Base-by-base conservation (phyloP, 2,329 filamentous ascomycete species). In the Curvularia spicifera region DNA sequence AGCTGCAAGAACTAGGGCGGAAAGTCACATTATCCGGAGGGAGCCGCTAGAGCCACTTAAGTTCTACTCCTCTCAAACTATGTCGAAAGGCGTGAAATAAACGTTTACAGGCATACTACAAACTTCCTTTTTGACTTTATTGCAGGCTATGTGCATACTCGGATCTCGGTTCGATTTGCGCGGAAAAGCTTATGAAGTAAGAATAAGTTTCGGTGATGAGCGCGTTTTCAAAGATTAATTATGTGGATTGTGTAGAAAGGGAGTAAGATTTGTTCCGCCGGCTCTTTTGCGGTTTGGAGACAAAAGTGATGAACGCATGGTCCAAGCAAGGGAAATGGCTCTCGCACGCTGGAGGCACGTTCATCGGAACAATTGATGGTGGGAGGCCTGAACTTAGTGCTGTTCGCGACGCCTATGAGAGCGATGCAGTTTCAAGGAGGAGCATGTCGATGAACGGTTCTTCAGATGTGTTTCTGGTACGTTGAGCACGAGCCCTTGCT, bases 401-500 rank as follows among this genome's bases (percentile, higher is more conserved):
- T 28, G 42, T 44, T 44, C n/a, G 42, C 42, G 15, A 50, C 26
- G 28, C 35, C 35, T 50, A n/a, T 24, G 24, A 20, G 35, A 50
- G 35, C 15, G n/a, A 10, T 26, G 8, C 22, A 8, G 33, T 50
- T 50, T 50, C 24, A 40, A 40, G 33, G 46, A 29, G 33, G 47
- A 15, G 29, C 10, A 18, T 49, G 35, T 20, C 33, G 33, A 39
- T 49, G 31, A 13, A 18, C n/a, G 22, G 22, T 18, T 22, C 13
- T 49, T 26, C 22, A 28, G 26, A 31, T 49, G 15, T 18, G 20
- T 20, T 28, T 37, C 29, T 50, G 22, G 47, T 28, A 28, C 22
- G 20, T 29, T 28, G 47, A 50, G 44, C 44, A 46, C 44, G 35
- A 28, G 47, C 47, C 24, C 24, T 50, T 39, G 33, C 5, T 50